Base-by-base conservation (phyloP, 176 grass and related monocot species). In the Ensete ventricosum region DNA sequence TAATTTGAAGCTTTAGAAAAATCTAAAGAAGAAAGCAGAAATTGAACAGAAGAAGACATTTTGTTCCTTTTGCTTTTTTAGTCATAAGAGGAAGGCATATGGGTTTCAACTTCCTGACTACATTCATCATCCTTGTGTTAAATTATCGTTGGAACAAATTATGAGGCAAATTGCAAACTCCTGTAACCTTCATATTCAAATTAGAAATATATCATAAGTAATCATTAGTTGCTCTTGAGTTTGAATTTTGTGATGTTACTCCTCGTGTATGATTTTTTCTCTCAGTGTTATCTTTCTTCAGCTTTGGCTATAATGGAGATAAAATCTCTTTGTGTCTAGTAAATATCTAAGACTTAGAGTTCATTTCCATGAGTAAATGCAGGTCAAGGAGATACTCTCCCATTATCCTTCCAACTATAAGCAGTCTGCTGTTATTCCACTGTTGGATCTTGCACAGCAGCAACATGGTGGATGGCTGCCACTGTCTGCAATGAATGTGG, bases 391-490 rank as follows among this genome's bases (percentile, higher is more conserved):
- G 10, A 94, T 94, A 29, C 26, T 99, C 16, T 94, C 90, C 53
- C 86, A 94, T 66, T 99, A 99, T 76, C 88, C 95, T 72, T 89
- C 88, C 64, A 99, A 99, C 79, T 99, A 99, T 76, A 99, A 94
- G 88, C 95, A 94, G 78, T 99, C 95, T 62, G 90, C 85, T 72
- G 82, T 94, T 83, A 94, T 99, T 71, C 88, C 86, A 7, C 11
- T 99, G 73, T 84, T 99, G 78, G 95, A 99, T 91, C 88, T 99
- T 67, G 95, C 88, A 0, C 95, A 99, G 64, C 90, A 94, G 77
- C 90, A 94, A 70, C 86, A 99, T 86, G 90, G 95, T 24, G 90
- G 95, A 87, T 99, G 95, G 95, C 78, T 99, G 59, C 90, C 95
- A 62, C 90, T 94, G 70, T 81, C 90, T 55, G 88, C 95, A 82